A percentile compares a stretch with the other conserved stretches of the same genome.
These are phyloP conservation scores for Trypanosoma platydactyli DNA, from an alignment of 208 protist species.

Conservation along the genomic window DNA sequence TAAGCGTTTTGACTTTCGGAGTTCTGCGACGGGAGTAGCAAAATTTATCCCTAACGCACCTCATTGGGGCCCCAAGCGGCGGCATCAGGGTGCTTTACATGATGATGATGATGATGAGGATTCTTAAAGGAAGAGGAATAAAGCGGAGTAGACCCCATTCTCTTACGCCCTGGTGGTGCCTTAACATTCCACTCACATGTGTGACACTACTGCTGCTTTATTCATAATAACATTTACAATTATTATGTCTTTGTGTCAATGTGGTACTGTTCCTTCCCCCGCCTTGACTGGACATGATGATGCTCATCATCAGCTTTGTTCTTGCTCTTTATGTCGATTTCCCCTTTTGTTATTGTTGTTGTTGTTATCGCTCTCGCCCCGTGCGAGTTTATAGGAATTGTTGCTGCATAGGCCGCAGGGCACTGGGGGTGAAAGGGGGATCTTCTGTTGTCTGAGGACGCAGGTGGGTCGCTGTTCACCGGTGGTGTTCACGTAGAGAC, in stretches of 20 bases:
- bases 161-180: not conserved
- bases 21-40: conserved; percentile 62
- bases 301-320: no score
- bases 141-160: not conserved
- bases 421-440: no score
- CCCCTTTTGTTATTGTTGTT: conserved; percentile 5
- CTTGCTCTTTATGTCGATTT: no score
- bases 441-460: not conserved
- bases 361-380: conserved; percentile 1
- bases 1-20: conserved; percentile 73
- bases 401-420: no score
- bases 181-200: not conserved
- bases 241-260: no score
- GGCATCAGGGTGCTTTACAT: conserved; percentile 57
- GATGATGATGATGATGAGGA: not conserved
- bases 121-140: no score
- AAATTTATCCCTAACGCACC: conserved; percentile 92
- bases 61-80: conserved; percentile 83
- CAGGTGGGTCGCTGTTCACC: not conserved
- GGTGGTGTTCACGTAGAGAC: conserved; percentile 2
- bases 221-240: no score
- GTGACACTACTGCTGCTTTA: not conserved
- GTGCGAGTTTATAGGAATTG: not conserved
- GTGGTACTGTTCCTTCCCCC: no score
- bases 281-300: no score